Conservation (phyloP, 2,329 filamentous ascomycete species). For the Geosmithia putterillii region DNA sequence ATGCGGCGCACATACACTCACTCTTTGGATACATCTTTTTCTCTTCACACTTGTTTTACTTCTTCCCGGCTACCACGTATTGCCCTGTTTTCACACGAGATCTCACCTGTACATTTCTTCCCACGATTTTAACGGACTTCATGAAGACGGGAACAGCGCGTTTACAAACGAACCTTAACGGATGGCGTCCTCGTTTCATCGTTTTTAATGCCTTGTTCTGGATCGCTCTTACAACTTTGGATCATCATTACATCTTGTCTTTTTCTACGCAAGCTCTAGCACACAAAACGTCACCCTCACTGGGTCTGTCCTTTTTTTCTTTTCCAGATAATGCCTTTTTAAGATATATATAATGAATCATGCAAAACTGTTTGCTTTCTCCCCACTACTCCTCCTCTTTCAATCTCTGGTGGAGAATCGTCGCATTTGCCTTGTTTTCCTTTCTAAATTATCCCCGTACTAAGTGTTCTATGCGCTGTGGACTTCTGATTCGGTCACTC, state of each 20-base stretch:
- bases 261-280: not conserved
- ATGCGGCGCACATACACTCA: not conserved
- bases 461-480: not conserved
- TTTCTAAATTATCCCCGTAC: not conserved
- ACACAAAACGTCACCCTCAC: not conserved
- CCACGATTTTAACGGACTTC: not conserved
- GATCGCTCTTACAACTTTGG: not conserved
- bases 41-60: not conserved
- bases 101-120: not conserved
- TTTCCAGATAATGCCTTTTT: not conserved
- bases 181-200: not conserved
- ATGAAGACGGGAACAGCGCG: constrained; percentile 1
- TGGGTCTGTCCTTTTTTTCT: not conserved
- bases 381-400: not conserved
- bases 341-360: not conserved
- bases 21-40: not conserved
- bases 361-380: not conserved
- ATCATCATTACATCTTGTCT: not conserved
- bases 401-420: not conserved
- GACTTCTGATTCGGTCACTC: not conserved
- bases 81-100: not conserved
- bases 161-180: not conserved
- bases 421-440: not conserved
- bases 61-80: not conserved
- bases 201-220: not conserved